Percentiles rank a stretch among this genome's conserved stretches.
These are phyloP conservation scores for Lomentospora prolificans DNA, from an alignment of 2,329 filamentous ascomycete genomes.

Conservation along the genomic window DNA sequence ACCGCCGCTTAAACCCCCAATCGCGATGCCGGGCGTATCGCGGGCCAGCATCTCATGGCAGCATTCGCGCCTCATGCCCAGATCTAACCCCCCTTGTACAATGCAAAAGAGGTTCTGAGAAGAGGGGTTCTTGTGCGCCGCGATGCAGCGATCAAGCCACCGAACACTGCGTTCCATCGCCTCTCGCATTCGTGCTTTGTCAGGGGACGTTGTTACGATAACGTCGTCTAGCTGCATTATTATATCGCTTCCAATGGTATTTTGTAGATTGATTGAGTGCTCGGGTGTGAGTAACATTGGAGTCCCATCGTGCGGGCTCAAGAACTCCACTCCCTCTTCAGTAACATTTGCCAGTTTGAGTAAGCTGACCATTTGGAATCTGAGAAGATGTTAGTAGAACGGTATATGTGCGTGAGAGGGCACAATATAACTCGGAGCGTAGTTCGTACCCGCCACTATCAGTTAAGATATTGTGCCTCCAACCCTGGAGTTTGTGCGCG, in stretches of 20 bases:
- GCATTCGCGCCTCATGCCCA: constrained; percentile 77
- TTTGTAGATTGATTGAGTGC: constrained; percentile 91
- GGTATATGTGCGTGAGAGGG: background rate
- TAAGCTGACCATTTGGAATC: constrained; percentile 98
- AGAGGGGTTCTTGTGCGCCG: constrained; percentile 73
- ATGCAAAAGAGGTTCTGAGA: constrained; percentile 96
- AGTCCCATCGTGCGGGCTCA: constrained; percentile 89
- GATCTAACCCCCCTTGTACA: constrained; percentile 88
- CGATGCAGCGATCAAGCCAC: constrained; percentile 93
- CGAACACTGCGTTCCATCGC: constrained; percentile 91
- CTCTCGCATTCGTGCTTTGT: constrained; percentile 77
- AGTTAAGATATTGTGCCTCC: constrained; percentile 91
- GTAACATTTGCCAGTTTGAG: constrained; percentile 89
- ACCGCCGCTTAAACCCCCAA: constrained; percentile 87
- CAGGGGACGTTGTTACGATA: constrained; percentile 88
- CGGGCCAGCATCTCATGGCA: constrained; percentile 78
- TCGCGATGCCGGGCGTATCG: constrained; percentile 91
- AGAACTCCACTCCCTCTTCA: constrained; percentile 88
- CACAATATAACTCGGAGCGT: constrained; percentile 16
- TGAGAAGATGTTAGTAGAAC: constrained; percentile 25
- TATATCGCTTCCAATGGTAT: constrained; percentile 95
- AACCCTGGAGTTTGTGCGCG: constrained; percentile 89
- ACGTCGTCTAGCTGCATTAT: constrained; percentile 99
- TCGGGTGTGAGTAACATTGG: constrained; percentile 97
- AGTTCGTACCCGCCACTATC: constrained; percentile 56